Conservation (phyloP, 1,139 yeast genomes). For the Blastobotrys illinoisensis region DNA sequence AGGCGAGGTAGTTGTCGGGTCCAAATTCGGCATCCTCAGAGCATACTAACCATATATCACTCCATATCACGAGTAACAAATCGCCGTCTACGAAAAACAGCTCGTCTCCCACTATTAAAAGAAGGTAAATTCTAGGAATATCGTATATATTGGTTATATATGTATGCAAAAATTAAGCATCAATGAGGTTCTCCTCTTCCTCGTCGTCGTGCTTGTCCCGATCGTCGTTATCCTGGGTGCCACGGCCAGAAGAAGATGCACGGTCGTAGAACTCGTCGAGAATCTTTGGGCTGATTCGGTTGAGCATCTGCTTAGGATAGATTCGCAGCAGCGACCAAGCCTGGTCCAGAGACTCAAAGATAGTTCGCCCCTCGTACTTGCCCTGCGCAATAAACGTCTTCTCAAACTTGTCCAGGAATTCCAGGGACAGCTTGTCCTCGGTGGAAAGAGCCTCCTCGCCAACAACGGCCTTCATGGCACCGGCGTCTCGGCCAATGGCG, state of each 20-base stretch:
- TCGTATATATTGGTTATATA: background rate
- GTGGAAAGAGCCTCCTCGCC: conserved; percentile 99
- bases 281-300: conserved; percentile 97
- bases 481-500: conserved; percentile 99
- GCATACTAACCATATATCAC: background rate
- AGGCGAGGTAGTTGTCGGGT: background rate
- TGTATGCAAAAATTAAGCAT: conserved; percentile 37
- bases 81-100: no score
- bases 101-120: no score
- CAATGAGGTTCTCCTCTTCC: conserved; percentile 41
- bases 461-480: conserved; percentile 99
- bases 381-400: conserved; percentile 93
- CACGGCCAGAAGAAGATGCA: conserved; percentile 36
- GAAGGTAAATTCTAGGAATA: background rate
- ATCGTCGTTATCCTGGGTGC: conserved; percentile 37
- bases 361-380: conserved; percentile 89
- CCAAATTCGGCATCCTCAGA: background rate
- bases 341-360: conserved; percentile 91
- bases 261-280: conserved; percentile 92
- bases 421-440: conserved; percentile 94
- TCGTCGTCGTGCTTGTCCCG: conserved; percentile 36
- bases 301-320: conserved; percentile 97
- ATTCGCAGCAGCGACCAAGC: conserved; percentile 98
- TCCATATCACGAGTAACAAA: no score
- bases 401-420: conserved; percentile 95